These are phyloP conservation scores for Solidago caesia DNA, from an alignment of 129 eudicot genomes.

Conservation along the genomic window DNA sequence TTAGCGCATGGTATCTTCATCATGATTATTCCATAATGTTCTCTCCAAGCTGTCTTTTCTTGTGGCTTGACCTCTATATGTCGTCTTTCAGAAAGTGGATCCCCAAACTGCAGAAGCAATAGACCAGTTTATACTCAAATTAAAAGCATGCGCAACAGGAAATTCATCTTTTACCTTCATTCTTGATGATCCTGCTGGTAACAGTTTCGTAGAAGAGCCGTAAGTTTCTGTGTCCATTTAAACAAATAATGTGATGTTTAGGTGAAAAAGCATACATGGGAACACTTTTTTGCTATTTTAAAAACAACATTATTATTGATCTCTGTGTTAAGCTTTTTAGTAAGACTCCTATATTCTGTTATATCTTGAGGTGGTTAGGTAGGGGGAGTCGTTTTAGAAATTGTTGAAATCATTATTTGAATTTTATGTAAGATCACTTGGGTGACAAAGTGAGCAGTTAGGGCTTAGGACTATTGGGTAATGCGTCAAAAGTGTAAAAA, in stretches of 20 bases:
- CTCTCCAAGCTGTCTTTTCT: not conserved
- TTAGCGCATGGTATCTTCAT: not conserved
- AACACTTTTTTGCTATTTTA: not conserved
- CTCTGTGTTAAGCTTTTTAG: not conserved
- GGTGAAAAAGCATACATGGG: not conserved
- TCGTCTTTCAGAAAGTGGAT: slow-evolving; percentile 60
- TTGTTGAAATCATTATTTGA: not conserved
- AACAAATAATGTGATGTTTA: slow-evolving; percentile 3
- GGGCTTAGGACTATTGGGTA: not conserved
- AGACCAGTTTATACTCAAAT: slow-evolving; percentile 50
- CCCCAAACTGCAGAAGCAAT: slow-evolving; percentile 67
- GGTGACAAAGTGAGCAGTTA: not conserved
- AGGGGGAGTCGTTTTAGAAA: not conserved
- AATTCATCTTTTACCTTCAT: slow-evolving; percentile 49
- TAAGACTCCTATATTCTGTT: not conserved
- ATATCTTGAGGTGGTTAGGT: not conserved
- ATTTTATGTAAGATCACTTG: not conserved
- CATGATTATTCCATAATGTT: not conserved
- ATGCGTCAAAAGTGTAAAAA: slow-evolving; percentile 2
- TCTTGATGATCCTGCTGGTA: slow-evolving; percentile 79
- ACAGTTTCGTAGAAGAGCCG: slow-evolving; percentile 78
- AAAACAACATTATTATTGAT: not conserved
- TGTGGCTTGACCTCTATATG: slow-evolving; percentile 5
- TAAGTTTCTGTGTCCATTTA: slow-evolving; percentile 33
- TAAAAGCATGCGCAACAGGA: slow-evolving; percentile 62